A percentile compares a stretch with the other conserved stretches of the same genome.
Conservation (phyloP, 371 early-diverging fungal genomes). For the Apophysomyces elegans region DNA sequence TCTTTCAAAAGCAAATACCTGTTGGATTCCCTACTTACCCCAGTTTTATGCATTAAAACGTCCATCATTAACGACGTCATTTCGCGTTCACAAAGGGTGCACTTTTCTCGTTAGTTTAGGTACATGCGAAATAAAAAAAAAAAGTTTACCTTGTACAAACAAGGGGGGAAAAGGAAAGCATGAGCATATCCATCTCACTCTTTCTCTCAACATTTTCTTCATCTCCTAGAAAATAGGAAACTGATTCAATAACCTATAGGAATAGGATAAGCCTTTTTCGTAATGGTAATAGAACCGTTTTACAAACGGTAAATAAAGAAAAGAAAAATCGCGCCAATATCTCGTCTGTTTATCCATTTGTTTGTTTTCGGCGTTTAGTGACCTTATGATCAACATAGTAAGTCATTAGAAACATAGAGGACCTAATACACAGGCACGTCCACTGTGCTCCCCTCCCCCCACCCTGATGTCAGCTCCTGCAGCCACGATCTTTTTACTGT, state of each 20-base stretch:
- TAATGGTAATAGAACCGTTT: no score
- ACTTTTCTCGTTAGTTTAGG: neutral
- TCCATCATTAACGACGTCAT: neutral
- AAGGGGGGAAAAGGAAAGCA: neutral
- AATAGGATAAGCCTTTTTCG: no score
- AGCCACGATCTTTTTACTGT: constrained; percentile 9
- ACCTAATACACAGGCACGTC: no score
- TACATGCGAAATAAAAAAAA: neutral
- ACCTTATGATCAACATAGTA: no score
- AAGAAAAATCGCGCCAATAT: no score
- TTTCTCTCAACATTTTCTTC: neutral
- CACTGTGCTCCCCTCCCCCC: neutral
- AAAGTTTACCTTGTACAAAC: neutral
- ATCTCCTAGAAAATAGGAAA: neutral
- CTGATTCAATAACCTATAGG: no score
- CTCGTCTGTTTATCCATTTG: no score
- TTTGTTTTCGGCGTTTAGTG: no score
- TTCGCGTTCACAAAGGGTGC: neutral
- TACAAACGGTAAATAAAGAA: no score
- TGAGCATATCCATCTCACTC: neutral
- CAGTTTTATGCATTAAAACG: constrained; percentile 3
- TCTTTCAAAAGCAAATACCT: neutral
- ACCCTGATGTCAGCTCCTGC: neutral
- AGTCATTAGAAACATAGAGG: no score
- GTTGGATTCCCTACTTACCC: neutral